Evolutionary conservation across 805 yeast genomes (phyloP).

Genomic region (Candida methanosorbosa): DNA sequence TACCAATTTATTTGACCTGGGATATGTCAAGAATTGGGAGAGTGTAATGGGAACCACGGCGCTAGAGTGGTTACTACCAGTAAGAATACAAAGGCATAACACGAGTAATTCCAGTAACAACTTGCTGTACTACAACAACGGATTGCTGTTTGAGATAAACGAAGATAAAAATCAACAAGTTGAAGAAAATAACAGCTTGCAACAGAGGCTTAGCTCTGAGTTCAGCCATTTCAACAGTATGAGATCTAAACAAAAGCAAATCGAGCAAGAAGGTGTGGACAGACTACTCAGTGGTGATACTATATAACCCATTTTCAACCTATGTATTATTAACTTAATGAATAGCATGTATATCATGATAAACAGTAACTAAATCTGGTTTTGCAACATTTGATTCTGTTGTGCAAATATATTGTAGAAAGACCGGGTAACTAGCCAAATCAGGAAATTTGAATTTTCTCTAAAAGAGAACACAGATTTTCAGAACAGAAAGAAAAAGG

Average conservation of each 20-base stretch:
- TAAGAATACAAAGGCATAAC: constrained; percentile 5
- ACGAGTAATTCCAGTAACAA: background rate
- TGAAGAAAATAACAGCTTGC: constrained; percentile 33
- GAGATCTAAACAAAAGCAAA: constrained; percentile 14
- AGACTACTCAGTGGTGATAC: no score
- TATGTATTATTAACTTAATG: no score
- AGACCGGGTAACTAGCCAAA: no score
- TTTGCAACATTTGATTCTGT: no score
- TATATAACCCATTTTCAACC: no score
- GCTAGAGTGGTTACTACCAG: constrained; percentile 69
- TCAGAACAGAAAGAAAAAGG: no score
- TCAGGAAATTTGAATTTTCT: no score
- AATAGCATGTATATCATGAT: no score
- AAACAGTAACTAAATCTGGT: no score
- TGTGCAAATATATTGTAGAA: no score
- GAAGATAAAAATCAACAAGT: constrained; percentile 32
- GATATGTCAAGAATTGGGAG: constrained; percentile 51
- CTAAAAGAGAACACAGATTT: no score
- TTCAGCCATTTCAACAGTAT: constrained; percentile 22
- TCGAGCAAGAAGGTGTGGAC: constrained; percentile 13
- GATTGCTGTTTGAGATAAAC: constrained; percentile 44
- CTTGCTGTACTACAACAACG: constrained; percentile 29
- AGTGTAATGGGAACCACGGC: constrained; percentile 64
- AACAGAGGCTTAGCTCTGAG: constrained; percentile 36
- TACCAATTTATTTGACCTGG: constrained; percentile 75